Conservation (phyloP, 2,329 filamentous ascomycete species). For the Trichoderma sp. region DNA sequence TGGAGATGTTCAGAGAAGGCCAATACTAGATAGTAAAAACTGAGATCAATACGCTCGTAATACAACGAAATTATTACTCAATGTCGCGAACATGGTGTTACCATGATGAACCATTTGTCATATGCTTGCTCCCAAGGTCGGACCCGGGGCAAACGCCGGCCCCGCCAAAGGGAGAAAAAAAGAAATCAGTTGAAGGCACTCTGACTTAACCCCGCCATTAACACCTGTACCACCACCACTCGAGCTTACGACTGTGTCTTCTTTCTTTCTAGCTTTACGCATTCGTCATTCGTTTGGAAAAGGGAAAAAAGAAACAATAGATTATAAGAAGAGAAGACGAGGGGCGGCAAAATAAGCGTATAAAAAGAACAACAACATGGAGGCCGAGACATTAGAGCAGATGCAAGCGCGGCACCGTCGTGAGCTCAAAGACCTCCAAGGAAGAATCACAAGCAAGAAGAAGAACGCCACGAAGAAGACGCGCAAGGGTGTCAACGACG, state of each 20-base stretch:
- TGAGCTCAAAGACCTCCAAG: conserved; percentile 84
- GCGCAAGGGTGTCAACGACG: conserved; percentile 71
- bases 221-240: background rate
- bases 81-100: background rate
- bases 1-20: background rate
- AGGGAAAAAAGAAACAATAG: background rate
- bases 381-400: conserved; percentile 66
- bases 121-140: background rate
- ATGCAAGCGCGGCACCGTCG: conserved; percentile 80
- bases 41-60: background rate
- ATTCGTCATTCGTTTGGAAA: background rate
- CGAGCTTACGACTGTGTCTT: background rate
- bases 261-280: background rate
- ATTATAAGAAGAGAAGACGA: background rate
- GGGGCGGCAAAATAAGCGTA: background rate
- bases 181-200: background rate
- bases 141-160: background rate
- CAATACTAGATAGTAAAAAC: background rate
- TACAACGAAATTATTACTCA: background rate
- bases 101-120: background rate
- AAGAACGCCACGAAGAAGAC: conserved; percentile 92
- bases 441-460: conserved; percentile 89
- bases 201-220: conserved; percentile 10
- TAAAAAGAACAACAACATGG: conserved; percentile 29
- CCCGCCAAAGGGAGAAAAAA: conserved; percentile 6